Conservation (phyloP, 129 eudicot genomes). For the Erigeron canadensis region DNA sequence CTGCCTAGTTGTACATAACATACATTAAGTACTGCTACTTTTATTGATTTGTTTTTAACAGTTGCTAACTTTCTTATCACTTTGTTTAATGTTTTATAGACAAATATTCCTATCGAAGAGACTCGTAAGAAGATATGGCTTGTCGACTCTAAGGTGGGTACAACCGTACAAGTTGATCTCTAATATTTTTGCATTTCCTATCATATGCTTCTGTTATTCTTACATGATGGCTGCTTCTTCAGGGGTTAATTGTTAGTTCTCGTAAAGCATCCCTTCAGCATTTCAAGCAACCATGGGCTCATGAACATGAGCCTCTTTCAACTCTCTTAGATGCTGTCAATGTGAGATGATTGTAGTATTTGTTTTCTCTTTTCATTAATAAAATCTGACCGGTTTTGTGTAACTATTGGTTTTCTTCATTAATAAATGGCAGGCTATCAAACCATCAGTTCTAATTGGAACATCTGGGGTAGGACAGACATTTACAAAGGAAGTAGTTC, state of each 20-base stretch:
- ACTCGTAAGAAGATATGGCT: slow-evolving; percentile 91
- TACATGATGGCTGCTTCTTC: slow-evolving; percentile 30
- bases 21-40: slow-evolving; percentile 7
- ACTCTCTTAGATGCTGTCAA: slow-evolving; percentile 82
- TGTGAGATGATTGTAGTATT: slow-evolving; percentile 36
- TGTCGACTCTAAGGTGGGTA: slow-evolving; percentile 84
- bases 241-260: slow-evolving; percentile 83
- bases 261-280: slow-evolving; percentile 90
- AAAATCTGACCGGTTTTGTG: not conserved
- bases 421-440: slow-evolving; percentile 53
- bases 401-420: slow-evolving; percentile 1
- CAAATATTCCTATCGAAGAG: slow-evolving; percentile 65
- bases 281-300: slow-evolving; percentile 96
- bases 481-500: slow-evolving; percentile 83
- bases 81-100: slow-evolving; percentile 34
- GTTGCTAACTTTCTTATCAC: slow-evolving; percentile 13
- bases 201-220: slow-evolving; percentile 10
- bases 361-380: not conserved
- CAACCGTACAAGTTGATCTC: not conserved
- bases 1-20: not conserved
- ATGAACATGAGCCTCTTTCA: slow-evolving; percentile 66
- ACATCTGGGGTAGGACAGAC: slow-evolving; percentile 87
- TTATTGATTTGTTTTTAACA: not conserved
- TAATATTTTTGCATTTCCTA: not conserved
- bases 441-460: slow-evolving; percentile 86